Percentiles rank a stretch among this genome's conserved stretches.
Evolutionary conservation across 176 grass and related monocot species (phyloP).

Genomic region (Avena insularis): DNA sequence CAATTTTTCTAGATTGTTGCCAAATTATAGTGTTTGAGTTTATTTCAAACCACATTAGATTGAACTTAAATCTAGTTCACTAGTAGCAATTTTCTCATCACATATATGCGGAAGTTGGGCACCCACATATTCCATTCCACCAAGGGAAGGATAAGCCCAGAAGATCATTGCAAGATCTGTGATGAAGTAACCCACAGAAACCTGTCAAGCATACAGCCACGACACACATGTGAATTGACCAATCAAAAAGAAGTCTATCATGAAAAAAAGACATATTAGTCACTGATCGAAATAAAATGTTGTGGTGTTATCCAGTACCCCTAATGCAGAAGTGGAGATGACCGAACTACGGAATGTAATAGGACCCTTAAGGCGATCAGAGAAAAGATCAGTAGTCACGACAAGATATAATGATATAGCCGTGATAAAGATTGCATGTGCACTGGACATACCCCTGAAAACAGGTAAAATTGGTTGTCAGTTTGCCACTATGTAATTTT

Average conservation of each 20-base stretch:
- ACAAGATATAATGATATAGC: conserved; percentile 80
- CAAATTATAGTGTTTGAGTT: not conserved
- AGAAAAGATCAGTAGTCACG: conserved; percentile 83
- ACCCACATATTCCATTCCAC: conserved; percentile 99
- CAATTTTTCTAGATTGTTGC: not conserved
- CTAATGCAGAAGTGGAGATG: conserved; percentile 79
- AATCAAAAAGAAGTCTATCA: conserved; percentile 36
- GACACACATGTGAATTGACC: conserved; percentile 36
- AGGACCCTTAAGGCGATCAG: conserved; percentile 62
- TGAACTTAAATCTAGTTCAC: conserved; percentile 28
- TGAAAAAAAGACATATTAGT: conserved; percentile 7
- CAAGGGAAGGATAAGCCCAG: conserved; percentile 91
- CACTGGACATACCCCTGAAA: conserved; percentile 94
- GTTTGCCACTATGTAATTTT: conserved; percentile 34
- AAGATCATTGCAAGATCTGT: conserved; percentile 92
- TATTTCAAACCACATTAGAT: conserved; percentile 5
- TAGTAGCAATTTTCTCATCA: not conserved
- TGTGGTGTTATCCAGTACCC: conserved; percentile 58
- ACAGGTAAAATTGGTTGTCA: conserved; percentile 52
- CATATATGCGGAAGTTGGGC: conserved; percentile 21
- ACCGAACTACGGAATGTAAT: conserved; percentile 77
- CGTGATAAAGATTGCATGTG: conserved; percentile 88
- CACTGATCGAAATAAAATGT: conserved; percentile 24
- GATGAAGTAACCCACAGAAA: conserved; percentile 95
- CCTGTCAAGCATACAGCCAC: conserved; percentile 57